Evolutionary conservation across 2,329 filamentous ascomycete species (phyloP).

Genomic region (Penicillium occitanis): DNA sequence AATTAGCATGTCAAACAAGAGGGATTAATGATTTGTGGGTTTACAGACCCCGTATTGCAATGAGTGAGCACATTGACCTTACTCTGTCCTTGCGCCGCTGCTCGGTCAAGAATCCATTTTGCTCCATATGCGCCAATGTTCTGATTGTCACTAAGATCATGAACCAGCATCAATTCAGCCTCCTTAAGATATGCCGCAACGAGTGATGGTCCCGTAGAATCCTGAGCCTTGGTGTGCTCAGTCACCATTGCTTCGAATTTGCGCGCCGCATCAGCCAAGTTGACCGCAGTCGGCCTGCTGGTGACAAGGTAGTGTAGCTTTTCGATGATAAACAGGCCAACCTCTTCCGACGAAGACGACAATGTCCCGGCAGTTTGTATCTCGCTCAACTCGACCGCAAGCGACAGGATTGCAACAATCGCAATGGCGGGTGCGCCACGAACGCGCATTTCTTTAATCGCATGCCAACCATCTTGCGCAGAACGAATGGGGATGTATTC

Average conservation of each 20-base stretch:
- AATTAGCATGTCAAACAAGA: constrained; percentile 5
- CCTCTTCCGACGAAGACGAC: constrained; percentile 58
- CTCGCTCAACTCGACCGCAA: constrained; percentile 76
- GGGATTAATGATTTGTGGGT: background rate
- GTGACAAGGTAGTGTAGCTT: constrained; percentile 84
- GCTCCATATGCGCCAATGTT: constrained; percentile 81
- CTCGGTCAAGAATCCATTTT: constrained; percentile 71
- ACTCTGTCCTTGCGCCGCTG: constrained; percentile 50
- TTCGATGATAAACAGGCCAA: constrained; percentile 66
- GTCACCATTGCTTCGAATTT: constrained; percentile 69
- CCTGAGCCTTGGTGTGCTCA: constrained; percentile 39
- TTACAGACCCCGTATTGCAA: constrained; percentile 83
- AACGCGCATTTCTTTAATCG: constrained; percentile 65
- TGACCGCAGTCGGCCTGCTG: constrained; percentile 91
- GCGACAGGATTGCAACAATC: constrained; percentile 87
- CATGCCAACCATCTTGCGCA: constrained; percentile 63
- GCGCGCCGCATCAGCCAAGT: constrained; percentile 83
- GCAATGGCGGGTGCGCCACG: constrained; percentile 89
- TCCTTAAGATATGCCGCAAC: constrained; percentile 70
- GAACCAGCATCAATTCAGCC: constrained; percentile 81
- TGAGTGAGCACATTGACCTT: constrained; percentile 86
- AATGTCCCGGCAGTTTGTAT: constrained; percentile 39
- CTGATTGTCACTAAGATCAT: constrained; percentile 84
- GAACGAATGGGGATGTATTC: constrained; percentile 56
- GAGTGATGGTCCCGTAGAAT: constrained; percentile 51